Evolutionary conservation across 495 filamentous ascomycete species (phyloP).

Genomic region (Emericellopsis terricola): DNA sequence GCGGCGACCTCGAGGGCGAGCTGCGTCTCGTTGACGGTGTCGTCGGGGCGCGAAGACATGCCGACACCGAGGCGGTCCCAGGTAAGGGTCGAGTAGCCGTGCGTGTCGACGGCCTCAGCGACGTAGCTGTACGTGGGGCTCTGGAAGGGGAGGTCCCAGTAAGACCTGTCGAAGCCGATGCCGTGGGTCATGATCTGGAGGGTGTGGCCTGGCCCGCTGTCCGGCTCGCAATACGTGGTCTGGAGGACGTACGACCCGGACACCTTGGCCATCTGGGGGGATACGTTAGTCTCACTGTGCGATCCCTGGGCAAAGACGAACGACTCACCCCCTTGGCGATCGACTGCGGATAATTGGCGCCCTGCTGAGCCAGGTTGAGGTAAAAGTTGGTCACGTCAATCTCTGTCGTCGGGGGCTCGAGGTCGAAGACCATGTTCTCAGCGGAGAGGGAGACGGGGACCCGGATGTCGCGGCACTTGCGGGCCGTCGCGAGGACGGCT

Average conservation of each 20-base stretch:
- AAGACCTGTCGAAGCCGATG: constrained; percentile 40
- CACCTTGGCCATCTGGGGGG: too few relatives aligned
- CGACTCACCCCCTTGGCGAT: too few relatives aligned
- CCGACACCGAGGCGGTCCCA: constrained; percentile 43
- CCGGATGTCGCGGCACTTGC: constrained; percentile 16
- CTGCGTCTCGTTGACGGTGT: constrained; percentile 37
- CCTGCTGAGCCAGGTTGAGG: constrained; percentile 10
- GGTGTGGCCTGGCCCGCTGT: constrained; percentile 12
- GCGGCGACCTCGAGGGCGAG: constrained; percentile 30
- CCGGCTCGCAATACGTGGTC: constrained; percentile 29
- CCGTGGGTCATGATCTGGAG: constrained; percentile 46
- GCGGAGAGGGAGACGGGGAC: constrained; percentile 19
- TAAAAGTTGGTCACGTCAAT: constrained; percentile 18
- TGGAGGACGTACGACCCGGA: constrained; percentile 29
- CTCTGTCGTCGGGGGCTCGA: constrained; percentile 10
- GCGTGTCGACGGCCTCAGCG: constrained; percentile 29
- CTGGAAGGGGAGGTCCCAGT: constrained; percentile 34
- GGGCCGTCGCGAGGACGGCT: constrained; percentile 4
- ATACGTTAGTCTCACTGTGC: too few relatives aligned
- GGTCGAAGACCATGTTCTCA: constrained; percentile 12
- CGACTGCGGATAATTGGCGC: too few relatives aligned
- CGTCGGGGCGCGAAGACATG: constrained; percentile 28
- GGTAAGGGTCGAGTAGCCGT: constrained; percentile 33
- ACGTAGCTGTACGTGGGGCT: constrained; percentile 38
- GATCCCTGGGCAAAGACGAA: too few relatives aligned